Percentiles rank a stretch among this genome's conserved stretches.
Evolutionary conservation across 106 monocot species (phyloP).

Genomic region (Phalaenopsis aphrodite): DNA sequence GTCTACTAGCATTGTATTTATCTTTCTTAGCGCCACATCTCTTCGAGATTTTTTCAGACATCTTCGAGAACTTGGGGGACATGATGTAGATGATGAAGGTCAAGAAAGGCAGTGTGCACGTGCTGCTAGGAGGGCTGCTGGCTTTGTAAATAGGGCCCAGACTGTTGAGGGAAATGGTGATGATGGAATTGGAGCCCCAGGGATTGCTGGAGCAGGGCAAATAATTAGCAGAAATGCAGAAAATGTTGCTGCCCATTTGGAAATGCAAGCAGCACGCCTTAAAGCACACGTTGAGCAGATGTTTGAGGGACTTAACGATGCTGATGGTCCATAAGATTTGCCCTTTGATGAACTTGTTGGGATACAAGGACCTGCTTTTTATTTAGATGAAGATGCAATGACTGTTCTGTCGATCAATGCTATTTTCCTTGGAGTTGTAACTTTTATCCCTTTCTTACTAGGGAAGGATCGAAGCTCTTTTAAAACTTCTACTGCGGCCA

Average conservation of each 20-base stretch:
- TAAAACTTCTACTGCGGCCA: conserved; percentile 76
- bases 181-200: conserved; percentile 66
- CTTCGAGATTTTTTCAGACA: too few relatives aligned
- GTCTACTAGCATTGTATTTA: conserved; percentile 81
- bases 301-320: conserved; percentile 97
- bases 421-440: conserved; percentile 86
- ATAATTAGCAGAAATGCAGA: conserved; percentile 92
- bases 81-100: conserved; percentile 84
- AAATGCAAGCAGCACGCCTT: conserved; percentile 87
- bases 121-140: conserved; percentile 61
- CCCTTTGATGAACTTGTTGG: conserved; percentile 99
- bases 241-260: conserved; percentile 91
- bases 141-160: conserved; percentile 47
- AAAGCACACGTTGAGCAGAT: conserved; percentile 99
- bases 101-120: conserved; percentile 82
- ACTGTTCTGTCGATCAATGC: conserved; percentile 97
- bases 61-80: conserved; percentile 77
- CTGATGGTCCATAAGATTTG: conserved; percentile 95
- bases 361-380: conserved; percentile 96
- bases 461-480: conserved; percentile 67
- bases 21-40: too few relatives aligned
- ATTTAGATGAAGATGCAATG: conserved; percentile 97
- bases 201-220: conserved; percentile 77
- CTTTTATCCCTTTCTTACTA: conserved; percentile 83
- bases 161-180: conserved; percentile 64